Percentiles rank a stretch among this genome's conserved stretches.
Evolutionary conservation across 179 eudicot species (phyloP).

Genomic region (Carnegiea gigantea): DNA sequence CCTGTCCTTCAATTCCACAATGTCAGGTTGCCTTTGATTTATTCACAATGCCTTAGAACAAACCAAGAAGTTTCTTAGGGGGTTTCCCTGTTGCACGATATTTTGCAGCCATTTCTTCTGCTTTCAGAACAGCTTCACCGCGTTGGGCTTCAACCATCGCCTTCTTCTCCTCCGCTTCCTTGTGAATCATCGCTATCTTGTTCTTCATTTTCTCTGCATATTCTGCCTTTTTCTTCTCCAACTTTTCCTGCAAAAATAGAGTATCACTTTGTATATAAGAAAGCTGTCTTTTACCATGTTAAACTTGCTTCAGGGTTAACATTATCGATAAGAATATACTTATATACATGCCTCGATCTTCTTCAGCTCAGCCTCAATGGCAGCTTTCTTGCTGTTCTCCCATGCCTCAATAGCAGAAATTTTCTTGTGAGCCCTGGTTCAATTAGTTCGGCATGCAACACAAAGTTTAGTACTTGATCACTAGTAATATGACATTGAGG

Average conservation of each 20-base stretch:
- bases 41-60: conserved; percentile 36
- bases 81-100: conserved; percentile 72
- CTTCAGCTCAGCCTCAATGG: conserved; percentile 68
- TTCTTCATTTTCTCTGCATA: conserved; percentile 70
- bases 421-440: conserved; percentile 73
- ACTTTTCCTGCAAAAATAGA: conserved; percentile 48
- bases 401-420: conserved; percentile 66
- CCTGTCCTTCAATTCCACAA: conserved; percentile 10
- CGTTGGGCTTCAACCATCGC: conserved; percentile 66
- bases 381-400: conserved; percentile 89
- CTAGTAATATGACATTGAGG: background rate
- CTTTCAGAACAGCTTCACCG: conserved; percentile 67
- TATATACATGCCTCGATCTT: conserved; percentile 59
- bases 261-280: background rate
- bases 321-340: background rate
- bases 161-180: conserved; percentile 77
- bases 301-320: background rate
- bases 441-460: background rate
- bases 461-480: background rate
- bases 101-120: conserved; percentile 79
- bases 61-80: conserved; percentile 75
- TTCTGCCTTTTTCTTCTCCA: conserved; percentile 85
- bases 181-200: conserved; percentile 65
- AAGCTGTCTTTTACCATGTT: background rate
- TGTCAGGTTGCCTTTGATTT: conserved; percentile 7